phyloP scores from a whole-genome alignment of 768 basidiomycete species.

The Mycena polygramma region DNA sequence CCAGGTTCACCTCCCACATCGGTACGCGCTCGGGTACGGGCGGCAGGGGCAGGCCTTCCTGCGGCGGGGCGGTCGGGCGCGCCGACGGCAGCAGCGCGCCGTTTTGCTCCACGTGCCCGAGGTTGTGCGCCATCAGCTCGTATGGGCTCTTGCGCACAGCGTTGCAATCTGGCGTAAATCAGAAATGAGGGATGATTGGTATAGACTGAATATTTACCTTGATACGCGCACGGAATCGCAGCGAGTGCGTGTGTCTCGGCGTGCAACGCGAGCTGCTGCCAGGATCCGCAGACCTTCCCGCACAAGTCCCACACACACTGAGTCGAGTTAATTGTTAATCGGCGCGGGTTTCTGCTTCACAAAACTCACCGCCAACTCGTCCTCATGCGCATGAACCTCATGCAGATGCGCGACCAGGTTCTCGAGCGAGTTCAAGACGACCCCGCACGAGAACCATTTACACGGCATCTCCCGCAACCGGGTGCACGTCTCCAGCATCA shows the following conservation, averaged over 20 bases:
- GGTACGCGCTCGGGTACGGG: slow-evolving; percentile 60
- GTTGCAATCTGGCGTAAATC: slow-evolving; percentile 62
- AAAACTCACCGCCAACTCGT: slow-evolving; percentile 27
- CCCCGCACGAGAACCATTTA: slow-evolving; percentile 71
- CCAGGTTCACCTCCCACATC: slow-evolving; percentile 56
- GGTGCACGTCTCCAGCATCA: slow-evolving; percentile 62
- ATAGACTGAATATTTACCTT: slow-evolving; percentile 55
- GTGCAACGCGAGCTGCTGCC: slow-evolving; percentile 59
- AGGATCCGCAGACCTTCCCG: slow-evolving; percentile 54
- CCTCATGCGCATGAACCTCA: slow-evolving; percentile 50
- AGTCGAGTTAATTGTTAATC: too few relatives aligned
- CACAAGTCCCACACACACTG: slow-evolving; percentile 71
- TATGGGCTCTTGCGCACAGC: slow-evolving; percentile 60
- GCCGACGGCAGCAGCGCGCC: slow-evolving; percentile 51
- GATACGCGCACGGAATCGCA: slow-evolving; percentile 61
- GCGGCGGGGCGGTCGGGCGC: slow-evolving; percentile 50
- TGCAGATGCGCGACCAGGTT: slow-evolving; percentile 64
- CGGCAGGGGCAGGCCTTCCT: slow-evolving; percentile 47
- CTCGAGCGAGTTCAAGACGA: slow-evolving; percentile 65
- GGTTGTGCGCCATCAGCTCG: slow-evolving; percentile 66
- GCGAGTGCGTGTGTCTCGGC: slow-evolving; percentile 64
- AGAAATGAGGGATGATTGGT: slow-evolving; percentile 18
- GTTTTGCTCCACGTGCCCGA: slow-evolving; percentile 51
- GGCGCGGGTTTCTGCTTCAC: too few relatives aligned
- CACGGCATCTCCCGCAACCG: slow-evolving; percentile 64